These are phyloP conservation scores for Acorus calamus DNA, from an alignment of 106 monocot genomes.

Conservation along the genomic window DNA sequence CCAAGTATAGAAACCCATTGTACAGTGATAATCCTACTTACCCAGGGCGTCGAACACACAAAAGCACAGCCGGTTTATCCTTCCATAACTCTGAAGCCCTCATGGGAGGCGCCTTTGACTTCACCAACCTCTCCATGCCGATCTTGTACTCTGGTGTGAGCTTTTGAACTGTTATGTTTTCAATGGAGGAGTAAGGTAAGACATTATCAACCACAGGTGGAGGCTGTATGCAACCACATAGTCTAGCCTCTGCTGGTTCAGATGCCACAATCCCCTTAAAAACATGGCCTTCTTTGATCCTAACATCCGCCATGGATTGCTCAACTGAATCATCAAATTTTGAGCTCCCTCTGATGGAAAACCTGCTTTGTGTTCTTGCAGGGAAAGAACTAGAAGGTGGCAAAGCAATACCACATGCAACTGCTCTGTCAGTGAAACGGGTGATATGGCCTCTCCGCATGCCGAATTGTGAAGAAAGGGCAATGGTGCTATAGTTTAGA, in stretches of 20 bases:
- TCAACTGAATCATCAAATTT: slow-evolving; percentile 3
- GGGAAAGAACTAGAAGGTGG: slow-evolving; percentile 8
- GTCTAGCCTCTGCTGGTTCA: slow-evolving; percentile 17
- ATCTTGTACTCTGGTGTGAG: slow-evolving; percentile 29
- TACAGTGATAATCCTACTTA: background rate
- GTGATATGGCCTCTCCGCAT: slow-evolving; percentile 32
- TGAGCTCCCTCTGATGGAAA: slow-evolving; percentile 8
- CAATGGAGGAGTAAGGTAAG: slow-evolving; percentile 22
- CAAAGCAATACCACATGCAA: slow-evolving; percentile 4
- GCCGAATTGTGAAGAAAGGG: slow-evolving; percentile 26
- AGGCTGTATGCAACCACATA: slow-evolving; percentile 20
- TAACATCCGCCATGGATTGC: slow-evolving; percentile 5
- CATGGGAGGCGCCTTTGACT: slow-evolving; percentile 16
- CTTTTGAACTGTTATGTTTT: slow-evolving; percentile 28
- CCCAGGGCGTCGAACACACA: slow-evolving; percentile 35
- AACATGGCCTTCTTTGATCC: slow-evolving; percentile 17
- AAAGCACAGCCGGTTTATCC: slow-evolving; percentile 20
- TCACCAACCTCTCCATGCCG: slow-evolving; percentile 16
- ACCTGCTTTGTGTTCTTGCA: slow-evolving; percentile 6
- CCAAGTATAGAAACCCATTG: too few species aligned
- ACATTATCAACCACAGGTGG: slow-evolving; percentile 22
- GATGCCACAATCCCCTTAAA: slow-evolving; percentile 31
- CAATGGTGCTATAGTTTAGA: slow-evolving; percentile 13
- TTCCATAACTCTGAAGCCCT: slow-evolving; percentile 31
- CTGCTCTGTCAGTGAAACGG: slow-evolving; percentile 20